Evolutionary conservation across 2,329 filamentous ascomycete genomes (phyloP).

Genomic region (Leptographium lundbergii): DNA sequence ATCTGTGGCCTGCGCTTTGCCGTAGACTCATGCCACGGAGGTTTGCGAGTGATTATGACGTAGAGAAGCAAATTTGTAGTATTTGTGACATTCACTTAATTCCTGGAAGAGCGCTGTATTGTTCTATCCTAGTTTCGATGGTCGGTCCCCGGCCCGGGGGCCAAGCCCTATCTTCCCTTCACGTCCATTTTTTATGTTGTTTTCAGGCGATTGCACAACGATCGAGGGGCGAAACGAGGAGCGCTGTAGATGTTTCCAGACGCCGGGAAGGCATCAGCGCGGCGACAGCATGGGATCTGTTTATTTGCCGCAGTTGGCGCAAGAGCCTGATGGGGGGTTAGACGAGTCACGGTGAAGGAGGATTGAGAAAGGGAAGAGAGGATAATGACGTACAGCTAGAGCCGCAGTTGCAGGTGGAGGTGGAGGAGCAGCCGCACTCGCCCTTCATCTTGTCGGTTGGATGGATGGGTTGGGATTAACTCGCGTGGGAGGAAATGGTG

Average conservation of each 20-base stretch:
- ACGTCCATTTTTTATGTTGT: too few relatives aligned
- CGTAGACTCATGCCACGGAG: constrained; percentile 2
- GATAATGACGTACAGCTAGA: constrained; percentile 9
- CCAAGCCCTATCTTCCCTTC: too few relatives aligned
- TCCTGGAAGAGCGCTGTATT: neutral
- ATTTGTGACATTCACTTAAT: too few relatives aligned
- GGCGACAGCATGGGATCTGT: neutral
- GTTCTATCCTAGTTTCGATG: neutral
- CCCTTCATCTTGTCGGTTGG: constrained; percentile 22
- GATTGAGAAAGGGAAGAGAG: neutral
- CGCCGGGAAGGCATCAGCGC: neutral
- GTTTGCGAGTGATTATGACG: neutral
- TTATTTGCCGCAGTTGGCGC: constrained; percentile 25
- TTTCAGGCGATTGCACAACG: too few relatives aligned
- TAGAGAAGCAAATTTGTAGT: neutral
- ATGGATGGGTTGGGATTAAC: constrained; percentile 8
- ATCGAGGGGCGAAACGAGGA: too few relatives aligned
- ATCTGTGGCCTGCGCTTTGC: constrained; percentile 2
- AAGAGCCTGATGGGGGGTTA: constrained; percentile 19
- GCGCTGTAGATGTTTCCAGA: too few relatives aligned
- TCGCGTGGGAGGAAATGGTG: constrained; percentile 11
- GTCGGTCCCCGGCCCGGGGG: too few relatives aligned
- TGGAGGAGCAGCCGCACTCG: constrained; percentile 24
- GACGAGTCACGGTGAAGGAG: constrained; percentile 3
- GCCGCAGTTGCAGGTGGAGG: constrained; percentile 20